Evolutionary conservation across 1,139 yeast genomes (phyloP).

Genomic region (Kodamaea ohmeri): DNA sequence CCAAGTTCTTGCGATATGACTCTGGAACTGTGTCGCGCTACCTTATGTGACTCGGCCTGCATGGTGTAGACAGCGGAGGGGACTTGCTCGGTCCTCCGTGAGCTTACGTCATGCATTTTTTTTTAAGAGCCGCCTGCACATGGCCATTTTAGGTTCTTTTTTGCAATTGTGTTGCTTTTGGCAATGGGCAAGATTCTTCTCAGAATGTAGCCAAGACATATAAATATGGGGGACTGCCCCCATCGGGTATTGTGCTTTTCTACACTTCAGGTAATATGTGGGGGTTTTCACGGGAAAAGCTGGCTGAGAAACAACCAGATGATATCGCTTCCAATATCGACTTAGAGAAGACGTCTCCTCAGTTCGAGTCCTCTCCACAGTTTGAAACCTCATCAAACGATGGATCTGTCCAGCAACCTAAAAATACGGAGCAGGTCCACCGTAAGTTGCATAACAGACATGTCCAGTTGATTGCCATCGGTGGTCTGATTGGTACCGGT

Average conservation of each 20-base stretch:
- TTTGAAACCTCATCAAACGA: conserved; percentile 9
- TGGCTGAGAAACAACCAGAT: conserved; percentile 1
- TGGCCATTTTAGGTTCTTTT: neutral
- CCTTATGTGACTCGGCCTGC: neutral
- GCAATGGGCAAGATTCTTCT: neutral
- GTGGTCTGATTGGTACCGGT: conserved; percentile 52
- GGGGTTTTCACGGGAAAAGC: conserved; percentile 3
- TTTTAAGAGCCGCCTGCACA: neutral
- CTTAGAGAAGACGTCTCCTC: conserved; percentile 3
- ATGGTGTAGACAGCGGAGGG: neutral
- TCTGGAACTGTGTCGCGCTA: no score
- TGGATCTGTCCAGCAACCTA: conserved; percentile 1
- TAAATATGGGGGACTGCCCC: conserved; percentile 2
- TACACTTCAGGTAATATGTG: conserved; percentile 1
- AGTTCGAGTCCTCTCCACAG: conserved; percentile 5
- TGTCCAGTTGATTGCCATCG: conserved; percentile 49
- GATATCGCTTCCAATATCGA: conserved; percentile 4
- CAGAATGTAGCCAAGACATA: neutral
- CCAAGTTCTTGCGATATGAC: no score
- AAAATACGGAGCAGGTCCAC: conserved; percentile 11
- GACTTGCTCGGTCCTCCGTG: neutral
- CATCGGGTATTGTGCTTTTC: neutral
- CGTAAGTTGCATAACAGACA: conserved; percentile 31
- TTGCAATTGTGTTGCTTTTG: conserved; percentile 4
- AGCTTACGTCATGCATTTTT: neutral